Evolutionary conservation across 2,329 filamentous ascomycete species (phyloP), one percentile per base, ranked within the genome.

Genomic region (Colletotrichum tamarilloi): DNA sequence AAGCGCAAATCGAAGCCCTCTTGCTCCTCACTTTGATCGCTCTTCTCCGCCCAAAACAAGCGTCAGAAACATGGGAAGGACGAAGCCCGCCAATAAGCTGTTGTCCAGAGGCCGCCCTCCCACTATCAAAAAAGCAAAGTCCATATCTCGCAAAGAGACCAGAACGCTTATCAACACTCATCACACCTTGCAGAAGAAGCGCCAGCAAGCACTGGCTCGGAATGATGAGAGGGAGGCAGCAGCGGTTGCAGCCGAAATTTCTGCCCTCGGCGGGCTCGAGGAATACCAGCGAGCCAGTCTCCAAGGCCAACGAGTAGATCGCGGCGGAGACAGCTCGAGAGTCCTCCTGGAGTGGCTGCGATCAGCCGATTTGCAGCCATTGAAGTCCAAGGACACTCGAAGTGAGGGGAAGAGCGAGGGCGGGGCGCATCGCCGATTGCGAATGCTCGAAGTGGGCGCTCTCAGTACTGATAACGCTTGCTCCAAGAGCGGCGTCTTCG

Each of bases 381-480:
- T 77, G 57, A 73, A 72, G 46, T 73, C 55, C 30, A 52, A 35
- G 22, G 14, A 8, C 11, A 46, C n/a, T 67, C 42, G 19, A 9
- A 19, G 19, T 49, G 42, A 49, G 42, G 66, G 74, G 49, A 4
- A 52, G 58, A 42, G 11, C 12, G 49, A 67, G 26, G 49, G 32
- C 35, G 28, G 19, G 35, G 22, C 28, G n/a, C 46, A 42, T 68
- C 57, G 52, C 35, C 58, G n/a, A 58, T 68, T 94, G 52, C 89
- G 87, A 24, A 91, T 98, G 84, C 90, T 99, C 7, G 97, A 99
- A 82, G 92, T 99, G 62, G 97, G 97, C 8, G 93, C 95, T 1
- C 85, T 99, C 65, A 97, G 94, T 77, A 93, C 92, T 3, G 88
- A 89, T 52, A 99, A 99, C 81, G 93, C 93, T 16, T 97, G 95